phyloP scores from a whole-genome alignment of 179 eudicot genomes.

The Gypsophila paniculata region DNA sequence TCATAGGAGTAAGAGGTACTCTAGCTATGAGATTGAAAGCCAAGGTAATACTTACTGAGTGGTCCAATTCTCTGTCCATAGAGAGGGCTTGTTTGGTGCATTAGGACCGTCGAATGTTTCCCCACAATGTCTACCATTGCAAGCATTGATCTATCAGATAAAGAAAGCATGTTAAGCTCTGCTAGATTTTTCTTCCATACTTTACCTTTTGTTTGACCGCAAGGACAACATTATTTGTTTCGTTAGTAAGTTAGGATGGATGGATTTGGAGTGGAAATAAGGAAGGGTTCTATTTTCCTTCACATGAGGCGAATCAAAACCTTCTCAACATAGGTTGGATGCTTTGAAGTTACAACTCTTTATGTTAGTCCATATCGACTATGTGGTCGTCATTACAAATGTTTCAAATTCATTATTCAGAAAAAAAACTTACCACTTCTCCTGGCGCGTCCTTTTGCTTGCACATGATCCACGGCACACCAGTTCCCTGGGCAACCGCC shows the following conservation, averaged over 20 bases:
- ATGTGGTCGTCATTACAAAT: background rate
- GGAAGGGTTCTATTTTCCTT: no score
- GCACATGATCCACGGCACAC: slow-evolving; percentile 97
- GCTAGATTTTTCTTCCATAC: background rate
- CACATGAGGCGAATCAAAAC: no score
- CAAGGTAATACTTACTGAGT: slow-evolving; percentile 61
- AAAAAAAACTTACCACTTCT: slow-evolving; percentile 41
- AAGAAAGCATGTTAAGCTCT: background rate
- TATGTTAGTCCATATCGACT: background rate
- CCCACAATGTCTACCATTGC: slow-evolving; percentile 97
- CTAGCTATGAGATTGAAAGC: background rate
- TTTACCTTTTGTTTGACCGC: background rate
- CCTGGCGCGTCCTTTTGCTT: slow-evolving; percentile 75
- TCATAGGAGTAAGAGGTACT: background rate
- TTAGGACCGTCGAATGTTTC: slow-evolving; percentile 84
- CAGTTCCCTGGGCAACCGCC: slow-evolving; percentile 49
- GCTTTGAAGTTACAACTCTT: background rate
- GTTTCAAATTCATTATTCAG: background rate
- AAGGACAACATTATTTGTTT: no score
- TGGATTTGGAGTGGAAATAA: no score
- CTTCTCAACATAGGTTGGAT: no score
- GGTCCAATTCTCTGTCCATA: slow-evolving; percentile 99
- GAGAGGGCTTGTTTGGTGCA: slow-evolving; percentile 62
- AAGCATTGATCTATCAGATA: slow-evolving; percentile 58
- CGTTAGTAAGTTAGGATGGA: no score